A percentile compares a stretch with the other conserved stretches of the same genome.
These are phyloP conservation scores for Volvox carteri DNA, from an alignment of 163 green algal genomes.

Conservation along the genomic window DNA sequence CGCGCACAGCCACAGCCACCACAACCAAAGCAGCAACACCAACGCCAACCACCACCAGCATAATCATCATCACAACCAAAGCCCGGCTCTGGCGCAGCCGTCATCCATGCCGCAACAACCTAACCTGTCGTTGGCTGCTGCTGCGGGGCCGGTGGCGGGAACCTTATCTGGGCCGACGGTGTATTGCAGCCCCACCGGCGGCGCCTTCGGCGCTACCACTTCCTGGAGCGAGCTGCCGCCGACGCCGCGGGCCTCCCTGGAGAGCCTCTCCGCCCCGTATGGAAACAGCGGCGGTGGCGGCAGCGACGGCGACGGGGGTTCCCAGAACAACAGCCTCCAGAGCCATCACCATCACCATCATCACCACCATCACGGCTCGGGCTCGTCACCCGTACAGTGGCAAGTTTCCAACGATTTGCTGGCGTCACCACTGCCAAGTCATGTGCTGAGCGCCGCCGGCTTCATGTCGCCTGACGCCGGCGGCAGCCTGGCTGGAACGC, in stretches of 20 bases:
- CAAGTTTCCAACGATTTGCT: neutral
- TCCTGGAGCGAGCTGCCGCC: conserved; percentile 33
- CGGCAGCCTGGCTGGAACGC: conserved; percentile 31
- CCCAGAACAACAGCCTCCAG: neutral
- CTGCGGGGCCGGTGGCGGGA: no score
- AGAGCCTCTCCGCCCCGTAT: neutral
- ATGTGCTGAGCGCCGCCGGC: conserved; percentile 26
- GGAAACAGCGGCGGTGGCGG: neutral
- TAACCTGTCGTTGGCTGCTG: no score
- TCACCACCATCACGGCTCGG: neutral
- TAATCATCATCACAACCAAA: neutral
- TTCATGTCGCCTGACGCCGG: conserved; percentile 43
- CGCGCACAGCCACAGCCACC: neutral
- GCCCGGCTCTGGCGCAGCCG: neutral
- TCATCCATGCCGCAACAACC: no score
- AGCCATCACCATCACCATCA: neutral
- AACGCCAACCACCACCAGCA: neutral
- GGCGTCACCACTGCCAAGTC: conserved; percentile 13
- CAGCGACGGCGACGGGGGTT: neutral
- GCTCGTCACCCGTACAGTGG: neutral
- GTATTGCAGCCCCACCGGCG: neutral
- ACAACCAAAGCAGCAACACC: neutral
- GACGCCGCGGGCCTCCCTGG: conserved; percentile 41
- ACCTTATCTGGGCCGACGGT: neutral
- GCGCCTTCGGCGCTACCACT: neutral